phyloP scores from a whole-genome alignment of 345 rosid genomes.

The Limnanthes douglasii region DNA sequence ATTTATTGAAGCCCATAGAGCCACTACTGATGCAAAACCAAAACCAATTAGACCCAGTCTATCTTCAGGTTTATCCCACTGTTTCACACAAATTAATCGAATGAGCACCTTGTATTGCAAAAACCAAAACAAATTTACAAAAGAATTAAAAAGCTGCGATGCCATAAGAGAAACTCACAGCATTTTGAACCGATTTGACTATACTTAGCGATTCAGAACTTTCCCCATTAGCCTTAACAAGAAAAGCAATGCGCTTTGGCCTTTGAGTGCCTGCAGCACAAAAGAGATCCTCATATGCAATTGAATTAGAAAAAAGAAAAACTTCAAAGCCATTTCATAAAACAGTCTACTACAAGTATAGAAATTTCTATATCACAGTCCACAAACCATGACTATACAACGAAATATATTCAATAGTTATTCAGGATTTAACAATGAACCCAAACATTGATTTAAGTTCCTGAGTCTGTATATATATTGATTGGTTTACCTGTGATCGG shows the following conservation, averaged over 20 bases:
- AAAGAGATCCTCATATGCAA: neutral
- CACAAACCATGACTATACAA: neutral
- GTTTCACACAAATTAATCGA: conserved; percentile 5
- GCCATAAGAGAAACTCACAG: conserved; percentile 29
- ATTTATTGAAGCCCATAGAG: conserved; percentile 64
- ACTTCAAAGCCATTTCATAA: neutral
- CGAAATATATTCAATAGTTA: neutral
- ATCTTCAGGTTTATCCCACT: conserved; percentile 86
- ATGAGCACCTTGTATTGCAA: neutral
- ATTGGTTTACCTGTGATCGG: conserved; percentile 19
- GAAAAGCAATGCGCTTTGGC: conserved; percentile 13
- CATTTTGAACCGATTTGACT: conserved; percentile 42
- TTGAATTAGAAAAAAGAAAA: neutral
- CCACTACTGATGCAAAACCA: conserved; percentile 57
- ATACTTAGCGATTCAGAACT: conserved; percentile 39
- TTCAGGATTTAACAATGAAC: neutral
- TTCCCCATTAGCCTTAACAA: conserved; percentile 43
- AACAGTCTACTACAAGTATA: neutral
- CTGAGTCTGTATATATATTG: no score
- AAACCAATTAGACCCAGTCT: conserved; percentile 59
- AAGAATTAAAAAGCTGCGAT: neutral
- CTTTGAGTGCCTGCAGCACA: conserved; percentile 27
- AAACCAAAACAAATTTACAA: neutral
- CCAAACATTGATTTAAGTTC: neutral
- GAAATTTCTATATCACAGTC: neutral